Conservation (phyloP, 2,329 filamentous ascomycete genomes). For the Ophiocordyceps unilateralis region DNA sequence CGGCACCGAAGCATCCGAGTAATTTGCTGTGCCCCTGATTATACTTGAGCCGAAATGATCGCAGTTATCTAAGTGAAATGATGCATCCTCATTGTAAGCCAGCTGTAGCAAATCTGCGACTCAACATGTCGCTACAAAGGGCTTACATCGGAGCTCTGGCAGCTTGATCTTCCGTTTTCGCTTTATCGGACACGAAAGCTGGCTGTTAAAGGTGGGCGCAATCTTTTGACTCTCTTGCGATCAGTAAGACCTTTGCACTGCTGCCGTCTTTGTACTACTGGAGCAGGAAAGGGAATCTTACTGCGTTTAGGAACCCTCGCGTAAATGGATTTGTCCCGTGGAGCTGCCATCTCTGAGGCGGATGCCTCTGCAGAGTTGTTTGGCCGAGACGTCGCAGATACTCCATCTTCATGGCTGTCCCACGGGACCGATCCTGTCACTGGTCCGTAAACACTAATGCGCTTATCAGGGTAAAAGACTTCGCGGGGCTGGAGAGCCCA, state of each 20-base stretch:
- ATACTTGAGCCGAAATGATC: not conserved
- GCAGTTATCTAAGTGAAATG: constrained; percentile 1
- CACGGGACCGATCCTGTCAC: not conserved
- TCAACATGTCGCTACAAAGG: not conserved
- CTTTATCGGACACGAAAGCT: not conserved
- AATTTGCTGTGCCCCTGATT: not conserved
- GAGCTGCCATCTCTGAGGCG: not conserved
- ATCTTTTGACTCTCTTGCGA: not conserved
- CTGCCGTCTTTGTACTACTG: no score
- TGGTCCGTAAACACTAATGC: not conserved
- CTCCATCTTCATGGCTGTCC: not conserved
- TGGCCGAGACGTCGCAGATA: no score
- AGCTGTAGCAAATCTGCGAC: no score
- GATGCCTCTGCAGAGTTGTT: not conserved
- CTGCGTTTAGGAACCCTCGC: not conserved
- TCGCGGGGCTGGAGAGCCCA: constrained; percentile 1
- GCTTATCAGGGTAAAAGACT: not conserved
- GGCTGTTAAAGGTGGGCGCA: not conserved
- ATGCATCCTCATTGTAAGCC: no score
- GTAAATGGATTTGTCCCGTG: not conserved
- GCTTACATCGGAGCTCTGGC: not conserved
- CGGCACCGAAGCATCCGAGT: not conserved
- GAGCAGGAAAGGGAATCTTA: not conserved
- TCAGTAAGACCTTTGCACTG: not conserved
- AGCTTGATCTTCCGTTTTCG: not conserved